Evolutionary conservation across 306 rosid genomes (phyloP).

Genomic region (Phaseolus lunatus): DNA sequence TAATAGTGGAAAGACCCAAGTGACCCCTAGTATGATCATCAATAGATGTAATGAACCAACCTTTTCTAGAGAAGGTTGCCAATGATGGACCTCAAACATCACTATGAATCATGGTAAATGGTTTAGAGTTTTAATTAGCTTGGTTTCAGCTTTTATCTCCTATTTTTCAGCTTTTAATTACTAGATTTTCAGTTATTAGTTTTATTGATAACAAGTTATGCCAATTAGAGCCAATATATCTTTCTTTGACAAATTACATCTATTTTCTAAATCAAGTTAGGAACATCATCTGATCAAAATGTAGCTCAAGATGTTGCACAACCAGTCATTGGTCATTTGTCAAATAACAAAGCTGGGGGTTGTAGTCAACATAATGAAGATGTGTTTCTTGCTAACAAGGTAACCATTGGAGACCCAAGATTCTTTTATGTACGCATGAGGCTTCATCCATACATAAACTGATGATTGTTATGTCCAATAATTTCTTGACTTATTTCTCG

Average conservation of each 20-base stretch:
- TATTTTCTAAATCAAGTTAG: conserved; percentile 48
- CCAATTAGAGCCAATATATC: background rate
- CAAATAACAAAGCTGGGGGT: conserved; percentile 37
- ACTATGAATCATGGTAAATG: no score
- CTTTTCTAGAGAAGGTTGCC: no score
- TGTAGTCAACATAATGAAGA: conserved; percentile 46
- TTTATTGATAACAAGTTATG: background rate
- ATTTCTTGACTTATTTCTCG: conserved; percentile 37
- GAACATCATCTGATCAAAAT: conserved; percentile 53
- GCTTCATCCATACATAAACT: conserved; percentile 4
- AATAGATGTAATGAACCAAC: no score
- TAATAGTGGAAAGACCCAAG: no score
- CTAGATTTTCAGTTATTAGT: background rate
- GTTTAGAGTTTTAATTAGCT: background rate
- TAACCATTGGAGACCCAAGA: conserved; percentile 38
- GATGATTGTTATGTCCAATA: conserved; percentile 36
- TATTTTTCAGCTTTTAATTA: background rate
- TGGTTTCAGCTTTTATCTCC: background rate
- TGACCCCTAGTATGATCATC: no score
- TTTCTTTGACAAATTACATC: conserved; percentile 43
- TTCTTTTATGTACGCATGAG: conserved; percentile 15
- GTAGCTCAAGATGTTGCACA: conserved; percentile 48
- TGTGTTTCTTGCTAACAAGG: conserved; percentile 54
- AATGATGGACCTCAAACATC: no score
- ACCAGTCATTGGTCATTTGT: conserved; percentile 32